Percentiles rank a stretch among this genome's conserved stretches.
phyloP scores from a whole-genome alignment of 2,329 filamentous ascomycete genomes.

The Colletotrichum eleusines region DNA sequence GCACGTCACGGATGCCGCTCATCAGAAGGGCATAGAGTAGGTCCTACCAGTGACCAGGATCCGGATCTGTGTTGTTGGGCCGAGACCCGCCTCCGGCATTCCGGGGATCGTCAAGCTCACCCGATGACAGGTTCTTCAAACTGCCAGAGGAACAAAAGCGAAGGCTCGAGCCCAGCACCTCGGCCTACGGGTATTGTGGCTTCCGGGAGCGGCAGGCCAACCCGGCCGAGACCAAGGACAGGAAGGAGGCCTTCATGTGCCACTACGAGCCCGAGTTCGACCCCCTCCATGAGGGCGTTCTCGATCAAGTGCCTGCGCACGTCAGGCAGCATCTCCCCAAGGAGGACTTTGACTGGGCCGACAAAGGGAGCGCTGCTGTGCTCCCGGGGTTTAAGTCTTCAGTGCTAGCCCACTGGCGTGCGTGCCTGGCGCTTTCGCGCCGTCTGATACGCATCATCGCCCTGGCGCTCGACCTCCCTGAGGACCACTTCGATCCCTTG shows the following conservation, averaged over 20 bases:
- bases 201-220: slow-evolving; percentile 41
- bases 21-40: slow-evolving; percentile 45
- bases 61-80: slow-evolving; percentile 42
- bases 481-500: slow-evolving; percentile 42
- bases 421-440: slow-evolving; percentile 43
- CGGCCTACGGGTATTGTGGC: slow-evolving; percentile 34
- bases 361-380: slow-evolving; percentile 47
- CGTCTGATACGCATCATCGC: slow-evolving; percentile 43
- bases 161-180: slow-evolving; percentile 45
- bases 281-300: slow-evolving; percentile 44
- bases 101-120: slow-evolving; percentile 44
- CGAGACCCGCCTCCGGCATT: not conserved
- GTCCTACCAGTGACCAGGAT: slow-evolving; percentile 47
- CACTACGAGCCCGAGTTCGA: slow-evolving; percentile 58
- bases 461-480: slow-evolving; percentile 44
- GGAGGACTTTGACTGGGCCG: slow-evolving; percentile 40
- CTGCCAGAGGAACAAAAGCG: slow-evolving; percentile 48
- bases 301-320: slow-evolving; percentile 27
- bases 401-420: slow-evolving; percentile 57
- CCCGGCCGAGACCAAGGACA: slow-evolving; percentile 48
- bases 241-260: slow-evolving; percentile 46
- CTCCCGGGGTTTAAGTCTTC: slow-evolving; percentile 55
- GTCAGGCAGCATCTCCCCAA: slow-evolving; percentile 36
- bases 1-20: slow-evolving; percentile 45
- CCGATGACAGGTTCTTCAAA: slow-evolving; percentile 45